Evolutionary conservation across 2,329 filamentous ascomycete species (phyloP), one percentile per base, ranked within the genome.

Genomic region (Ophiostoma perfectum): DNA sequence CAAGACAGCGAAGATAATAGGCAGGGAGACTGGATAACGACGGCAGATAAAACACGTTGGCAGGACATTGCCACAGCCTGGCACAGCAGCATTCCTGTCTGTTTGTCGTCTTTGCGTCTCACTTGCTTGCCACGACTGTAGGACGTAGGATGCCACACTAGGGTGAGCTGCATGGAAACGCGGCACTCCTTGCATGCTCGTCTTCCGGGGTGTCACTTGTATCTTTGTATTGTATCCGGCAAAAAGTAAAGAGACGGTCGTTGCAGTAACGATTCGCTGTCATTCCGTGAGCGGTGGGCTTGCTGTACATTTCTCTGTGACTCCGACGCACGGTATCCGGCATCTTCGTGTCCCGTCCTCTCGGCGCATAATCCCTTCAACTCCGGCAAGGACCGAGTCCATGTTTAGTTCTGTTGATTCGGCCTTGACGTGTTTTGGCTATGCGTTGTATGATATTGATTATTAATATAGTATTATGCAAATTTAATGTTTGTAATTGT

Each of bases 161-260:
- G 38, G 27, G 2, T 14, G 58, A 27, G 27, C 12, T 62, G 58
- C 58, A 39, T 62, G 36, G 9, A n/a, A n/a, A 27, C 27, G 27
- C 27, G 27, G 27, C 27, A 27, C 49, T 55, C 49, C 49, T 55
- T 55, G 49, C 49, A 55, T 55, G 49, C 12, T 45, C 42, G 27
- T 27, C 27, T 27, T 27, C 27, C 27, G 27, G 27, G 18, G 16
- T 52, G 49, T 27, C 18, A 18, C n/a, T 52, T n/a, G 27, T 27
- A 27, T 27, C 49, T 27, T 45, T 8, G 8, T 2, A 16, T 47
- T 47, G 45, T 52, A 52, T 27, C 49, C 49, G 49, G n/a, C n/a
- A 55, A 41, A 62, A 41, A 36, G 58, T 62, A 62, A 62, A 62
- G 58, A 62, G 8, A 44, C 16, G 60, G 60, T 63, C 60, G 60